Conservation (phyloP, 495 filamentous ascomycete genomes). For the Margaritispora aquatica region DNA sequence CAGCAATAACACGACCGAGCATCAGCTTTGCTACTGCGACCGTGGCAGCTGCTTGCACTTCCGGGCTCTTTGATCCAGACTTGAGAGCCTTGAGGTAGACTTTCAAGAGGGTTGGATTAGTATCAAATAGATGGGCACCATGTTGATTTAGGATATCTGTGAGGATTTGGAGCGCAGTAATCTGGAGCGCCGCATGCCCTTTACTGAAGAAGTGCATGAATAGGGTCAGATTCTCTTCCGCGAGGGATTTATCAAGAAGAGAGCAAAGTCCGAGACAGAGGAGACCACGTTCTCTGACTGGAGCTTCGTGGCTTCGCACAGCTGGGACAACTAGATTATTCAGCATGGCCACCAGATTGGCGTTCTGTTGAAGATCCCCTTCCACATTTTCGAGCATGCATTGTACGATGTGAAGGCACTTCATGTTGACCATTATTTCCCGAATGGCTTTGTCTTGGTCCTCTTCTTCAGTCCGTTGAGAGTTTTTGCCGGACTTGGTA, state of each 20-base stretch:
- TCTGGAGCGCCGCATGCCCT: constrained; percentile 83
- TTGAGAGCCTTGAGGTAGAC: constrained; percentile 72
- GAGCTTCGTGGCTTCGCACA: constrained; percentile 86
- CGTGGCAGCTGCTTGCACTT: constrained; percentile 77
- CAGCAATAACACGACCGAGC: constrained; percentile 61
- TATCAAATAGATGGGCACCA: constrained; percentile 61
- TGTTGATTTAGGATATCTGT: constrained; percentile 88
- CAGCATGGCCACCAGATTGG: constrained; percentile 84
- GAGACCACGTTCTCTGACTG: constrained; percentile 84
- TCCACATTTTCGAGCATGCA: constrained; percentile 93
- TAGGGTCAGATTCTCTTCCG: constrained; percentile 85
- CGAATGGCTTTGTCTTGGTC: constrained; percentile 74
- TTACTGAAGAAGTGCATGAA: constrained; percentile 96
- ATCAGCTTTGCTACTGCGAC: constrained; percentile 81
- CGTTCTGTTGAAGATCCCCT: constrained; percentile 77
- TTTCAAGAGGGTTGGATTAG: constrained; percentile 60
- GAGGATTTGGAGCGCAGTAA: constrained; percentile 86
- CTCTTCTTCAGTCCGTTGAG: constrained; percentile 55
- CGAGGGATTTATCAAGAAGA: constrained; percentile 83
- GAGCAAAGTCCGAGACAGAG: constrained; percentile 86
- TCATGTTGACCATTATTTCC: constrained; percentile 95
- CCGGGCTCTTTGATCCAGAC: constrained; percentile 55
- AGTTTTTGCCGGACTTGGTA: constrained; percentile 39
- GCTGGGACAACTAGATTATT: constrained; percentile 96
- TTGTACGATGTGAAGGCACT: constrained; percentile 94